Evolutionary conservation across 1,284 basidiomycete species (phyloP).

Genomic region (Ceratorhiza oryzae-sativae): DNA sequence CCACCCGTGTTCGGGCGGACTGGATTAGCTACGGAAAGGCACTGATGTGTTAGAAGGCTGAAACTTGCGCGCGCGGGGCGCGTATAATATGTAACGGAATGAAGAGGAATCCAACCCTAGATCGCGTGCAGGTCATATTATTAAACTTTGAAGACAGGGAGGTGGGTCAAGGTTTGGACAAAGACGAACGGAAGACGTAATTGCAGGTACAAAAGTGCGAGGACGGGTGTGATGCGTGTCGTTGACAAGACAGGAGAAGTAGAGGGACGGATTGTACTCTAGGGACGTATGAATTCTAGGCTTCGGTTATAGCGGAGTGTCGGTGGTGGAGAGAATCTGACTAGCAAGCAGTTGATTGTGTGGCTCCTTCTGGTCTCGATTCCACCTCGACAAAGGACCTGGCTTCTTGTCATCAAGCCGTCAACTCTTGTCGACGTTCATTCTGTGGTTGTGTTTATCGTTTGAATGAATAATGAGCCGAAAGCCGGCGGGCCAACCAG

Average conservation of each 20-base stretch:
- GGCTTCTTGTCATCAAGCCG: constrained; percentile 6
- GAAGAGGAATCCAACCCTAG: background rate
- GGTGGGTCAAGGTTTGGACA: background rate
- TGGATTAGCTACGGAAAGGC: background rate
- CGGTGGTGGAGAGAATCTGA: background rate
- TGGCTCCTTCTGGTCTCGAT: background rate
- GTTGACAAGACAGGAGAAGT: background rate
- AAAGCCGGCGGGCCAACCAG: background rate
- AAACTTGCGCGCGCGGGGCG: background rate
- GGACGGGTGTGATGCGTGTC: constrained; percentile 7
- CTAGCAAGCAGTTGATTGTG: no score
- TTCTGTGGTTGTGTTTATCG: background rate
- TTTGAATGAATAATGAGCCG: background rate
- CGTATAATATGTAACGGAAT: background rate
- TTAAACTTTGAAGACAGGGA: background rate
- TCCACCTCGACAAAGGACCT: background rate
- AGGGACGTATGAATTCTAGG: background rate
- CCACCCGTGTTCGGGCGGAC: background rate
- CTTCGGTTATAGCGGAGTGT: background rate
- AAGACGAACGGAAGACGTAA: background rate
- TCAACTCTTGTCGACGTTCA: background rate
- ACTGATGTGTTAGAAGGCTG: background rate
- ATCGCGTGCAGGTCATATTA: background rate
- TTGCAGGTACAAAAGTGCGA: background rate
- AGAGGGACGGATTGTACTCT: background rate